phyloP scores from a whole-genome alignment of 2,329 filamentous ascomycete genomes.

The Phaeosphaeria sp. region DNA sequence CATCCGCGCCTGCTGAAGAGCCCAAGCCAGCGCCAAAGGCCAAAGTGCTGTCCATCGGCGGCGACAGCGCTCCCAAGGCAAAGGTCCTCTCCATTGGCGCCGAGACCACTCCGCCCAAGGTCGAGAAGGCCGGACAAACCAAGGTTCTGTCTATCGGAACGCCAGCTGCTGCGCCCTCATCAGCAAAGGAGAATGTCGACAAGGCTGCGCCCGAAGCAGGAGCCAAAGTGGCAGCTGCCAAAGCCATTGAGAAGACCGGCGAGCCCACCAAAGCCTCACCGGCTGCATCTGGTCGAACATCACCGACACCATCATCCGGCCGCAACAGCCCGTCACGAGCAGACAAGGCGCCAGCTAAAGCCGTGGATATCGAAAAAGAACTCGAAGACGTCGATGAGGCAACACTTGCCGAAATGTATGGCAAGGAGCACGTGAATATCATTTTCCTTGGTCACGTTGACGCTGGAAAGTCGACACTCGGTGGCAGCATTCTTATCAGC shows the following conservation, averaged over 20 bases:
- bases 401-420: conserved; percentile 92
- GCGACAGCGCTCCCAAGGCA: conserved; percentile 61
- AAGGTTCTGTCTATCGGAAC: conserved; percentile 82
- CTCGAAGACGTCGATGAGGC: conserved; percentile 81
- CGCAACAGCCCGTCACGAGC: conserved; percentile 76
- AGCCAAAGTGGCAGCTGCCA: conserved; percentile 82
- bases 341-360: conserved; percentile 69
- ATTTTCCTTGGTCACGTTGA: conserved; percentile 99
- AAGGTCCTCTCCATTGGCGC: conserved; percentile 68
- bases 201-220: conserved; percentile 68
- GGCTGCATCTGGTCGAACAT: conserved; percentile 71
- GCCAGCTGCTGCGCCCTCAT: conserved; percentile 57
- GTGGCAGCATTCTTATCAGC: conserved; percentile 88
- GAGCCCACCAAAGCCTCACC: conserved; percentile 67
- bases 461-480: conserved; percentile 95
- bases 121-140: conserved; percentile 57
- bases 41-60: conserved; percentile 70
- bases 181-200: conserved; percentile 55
- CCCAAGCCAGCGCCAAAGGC: conserved; percentile 56
- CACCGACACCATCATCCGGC: conserved; percentile 82
- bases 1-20: conserved; percentile 50
- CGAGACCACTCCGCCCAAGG: conserved; percentile 62
- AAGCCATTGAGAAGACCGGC: conserved; percentile 91
- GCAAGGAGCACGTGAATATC: conserved; percentile 92
- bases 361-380: conserved; percentile 84